phyloP scores from a whole-genome alignment of 345 rosid genomes.

The Melaleuca alternifolia region DNA sequence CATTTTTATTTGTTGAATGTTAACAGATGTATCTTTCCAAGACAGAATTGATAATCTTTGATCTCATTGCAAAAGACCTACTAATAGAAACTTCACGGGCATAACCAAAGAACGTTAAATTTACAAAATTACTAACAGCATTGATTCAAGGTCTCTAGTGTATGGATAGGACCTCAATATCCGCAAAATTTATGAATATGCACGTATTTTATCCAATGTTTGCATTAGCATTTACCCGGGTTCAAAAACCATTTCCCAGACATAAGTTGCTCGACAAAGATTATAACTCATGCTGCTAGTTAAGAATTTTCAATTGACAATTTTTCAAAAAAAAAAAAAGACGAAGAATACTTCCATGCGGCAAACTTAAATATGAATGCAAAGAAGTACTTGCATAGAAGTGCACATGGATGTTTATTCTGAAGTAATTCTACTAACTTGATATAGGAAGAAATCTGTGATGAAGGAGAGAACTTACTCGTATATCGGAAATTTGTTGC shows the following conservation, averaged over 20 bases:
- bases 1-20: not conserved
- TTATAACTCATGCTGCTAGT: not conserved
- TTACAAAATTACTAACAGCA: not conserved
- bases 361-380: not conserved
- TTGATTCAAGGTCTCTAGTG: not conserved
- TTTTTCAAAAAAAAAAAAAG: not conserved
- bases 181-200: not conserved
- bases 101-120: not conserved
- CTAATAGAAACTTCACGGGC: not conserved
- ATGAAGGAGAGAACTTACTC: not conserved
- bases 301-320: not conserved
- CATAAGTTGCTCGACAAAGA: not conserved
- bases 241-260: not conserved
- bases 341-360: not conserved
- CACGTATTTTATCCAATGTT: not conserved
- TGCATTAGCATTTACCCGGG: not conserved
- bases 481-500: not conserved
- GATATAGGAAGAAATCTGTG: not conserved
- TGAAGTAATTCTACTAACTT: not conserved
- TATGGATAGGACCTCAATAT: not conserved
- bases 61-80: not conserved
- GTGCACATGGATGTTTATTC: not conserved
- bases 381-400: not conserved
- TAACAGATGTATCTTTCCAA: not conserved
- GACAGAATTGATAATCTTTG: not conserved